A percentile compares a stretch with the other conserved stretches of the same genome.
Evolutionary conservation across 2,329 filamentous ascomycete species (phyloP).

Genomic region (Calonectria pteridis): DNA sequence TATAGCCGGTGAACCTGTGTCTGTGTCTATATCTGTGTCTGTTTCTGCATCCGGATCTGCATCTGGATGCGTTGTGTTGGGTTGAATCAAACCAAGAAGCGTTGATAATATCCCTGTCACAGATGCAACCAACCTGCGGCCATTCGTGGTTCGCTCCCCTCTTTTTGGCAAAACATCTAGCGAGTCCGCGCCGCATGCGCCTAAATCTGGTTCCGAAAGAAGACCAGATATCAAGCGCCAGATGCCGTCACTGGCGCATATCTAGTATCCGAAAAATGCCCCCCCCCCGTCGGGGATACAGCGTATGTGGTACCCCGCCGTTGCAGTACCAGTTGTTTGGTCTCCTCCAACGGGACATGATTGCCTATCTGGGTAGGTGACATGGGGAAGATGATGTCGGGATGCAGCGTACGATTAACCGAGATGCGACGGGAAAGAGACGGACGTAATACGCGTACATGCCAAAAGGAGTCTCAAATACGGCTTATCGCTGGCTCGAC

Average conservation of each 20-base stretch:
- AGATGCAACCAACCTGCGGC: neutral
- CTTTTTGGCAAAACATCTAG: neutral
- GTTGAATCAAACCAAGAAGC: neutral
- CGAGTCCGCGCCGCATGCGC: neutral
- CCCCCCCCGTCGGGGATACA: neutral
- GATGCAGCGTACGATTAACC: slow-evolving; percentile 6
- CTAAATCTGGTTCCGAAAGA: slow-evolving; percentile 3
- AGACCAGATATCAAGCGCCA: neutral
- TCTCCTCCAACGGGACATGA: neutral
- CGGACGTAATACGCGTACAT: slow-evolving; percentile 1
- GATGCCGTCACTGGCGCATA: slow-evolving; percentile 1
- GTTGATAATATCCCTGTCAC: neutral
- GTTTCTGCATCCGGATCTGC: neutral
- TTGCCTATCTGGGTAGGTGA: slow-evolving; percentile 26
- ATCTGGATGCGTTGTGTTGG: neutral
- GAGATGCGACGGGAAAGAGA: slow-evolving; percentile 8
- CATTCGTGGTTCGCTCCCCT: neutral
- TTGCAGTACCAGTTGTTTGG: neutral
- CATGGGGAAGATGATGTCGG: slow-evolving; percentile 1
- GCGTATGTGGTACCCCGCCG: neutral
- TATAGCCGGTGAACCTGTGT: neutral
- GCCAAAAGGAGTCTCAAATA: neutral
- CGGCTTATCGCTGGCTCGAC: neutral
- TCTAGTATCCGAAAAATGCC: neutral
- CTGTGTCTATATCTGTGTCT: neutral